These are phyloP conservation scores for Striga hermonthica DNA, from an alignment of 305 asterid genomes.

Conservation along the genomic window DNA sequence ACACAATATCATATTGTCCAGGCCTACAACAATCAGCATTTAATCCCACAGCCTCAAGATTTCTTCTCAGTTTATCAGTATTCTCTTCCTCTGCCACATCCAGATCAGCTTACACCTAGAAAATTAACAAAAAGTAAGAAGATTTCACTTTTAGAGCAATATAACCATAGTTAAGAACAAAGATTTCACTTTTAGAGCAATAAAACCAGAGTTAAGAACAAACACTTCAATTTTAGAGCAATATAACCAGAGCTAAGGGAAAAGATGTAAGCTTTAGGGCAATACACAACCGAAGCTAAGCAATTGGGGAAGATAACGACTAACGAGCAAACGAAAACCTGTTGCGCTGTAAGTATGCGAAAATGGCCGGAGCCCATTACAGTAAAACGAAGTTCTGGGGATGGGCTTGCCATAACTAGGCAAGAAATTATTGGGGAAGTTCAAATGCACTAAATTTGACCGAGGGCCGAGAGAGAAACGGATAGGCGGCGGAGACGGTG, in stretches of 20 bases:
- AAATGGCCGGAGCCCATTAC: conserved; percentile 32
- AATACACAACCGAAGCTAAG: not conserved
- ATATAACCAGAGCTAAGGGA: not conserved
- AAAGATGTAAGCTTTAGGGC: not conserved
- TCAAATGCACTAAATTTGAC: conserved; percentile 25
- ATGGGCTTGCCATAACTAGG: conserved; percentile 29
- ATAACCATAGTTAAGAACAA: not conserved
- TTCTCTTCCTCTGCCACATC: conserved; percentile 34
- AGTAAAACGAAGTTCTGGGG: conserved; percentile 29
- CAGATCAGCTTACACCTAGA: conserved; percentile 15
- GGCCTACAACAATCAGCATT: conserved; percentile 47
- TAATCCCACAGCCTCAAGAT: conserved; percentile 49
- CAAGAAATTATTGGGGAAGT: conserved; percentile 31
- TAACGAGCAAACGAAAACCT: conserved; percentile 34
- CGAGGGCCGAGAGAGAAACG: conserved; percentile 8
- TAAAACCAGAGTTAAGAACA: not conserved
- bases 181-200: no score
- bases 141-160: not conserved
- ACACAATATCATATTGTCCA: conserved; percentile 52
- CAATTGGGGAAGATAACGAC: not conserved
- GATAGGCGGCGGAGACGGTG: conserved; percentile 32
- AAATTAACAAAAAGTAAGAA: not conserved
- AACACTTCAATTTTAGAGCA: not conserved
- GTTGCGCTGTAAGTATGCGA: conserved; percentile 32
- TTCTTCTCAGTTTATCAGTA: conserved; percentile 41